Percentiles rank a stretch among this genome's conserved stretches.
Evolutionary conservation across 805 yeast genomes (phyloP).

Genomic region (Komagataella kurtzmanii): DNA sequence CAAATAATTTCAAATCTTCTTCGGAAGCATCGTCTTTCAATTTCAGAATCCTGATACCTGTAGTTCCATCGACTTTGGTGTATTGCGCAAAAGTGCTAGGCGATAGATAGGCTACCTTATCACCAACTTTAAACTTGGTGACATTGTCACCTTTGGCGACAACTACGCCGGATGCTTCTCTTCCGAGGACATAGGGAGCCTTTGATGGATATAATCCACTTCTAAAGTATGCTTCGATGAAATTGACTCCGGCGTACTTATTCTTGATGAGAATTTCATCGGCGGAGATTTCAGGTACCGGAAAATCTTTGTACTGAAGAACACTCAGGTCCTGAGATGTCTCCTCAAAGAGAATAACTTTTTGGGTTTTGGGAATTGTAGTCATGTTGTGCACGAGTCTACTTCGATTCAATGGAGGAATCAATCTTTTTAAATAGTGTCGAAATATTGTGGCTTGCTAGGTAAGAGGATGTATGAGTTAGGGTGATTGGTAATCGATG

Average conservation of each 20-base stretch:
- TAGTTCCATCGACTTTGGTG: conserved; percentile 29
- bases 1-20: conserved; percentile 37
- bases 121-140: conserved; percentile 46
- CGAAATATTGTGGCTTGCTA: not conserved
- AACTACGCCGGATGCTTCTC: conserved; percentile 58
- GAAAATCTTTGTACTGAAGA: conserved; percentile 40
- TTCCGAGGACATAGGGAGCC: conserved; percentile 55
- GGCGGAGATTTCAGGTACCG: conserved; percentile 42
- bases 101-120: conserved; percentile 47
- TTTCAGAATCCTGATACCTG: conserved; percentile 24
- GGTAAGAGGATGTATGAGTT: not conserved
- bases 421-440: not conserved
- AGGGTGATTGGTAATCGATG: not conserved
- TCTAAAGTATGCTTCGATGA: conserved; percentile 75
- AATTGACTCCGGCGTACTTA: conserved; percentile 68
- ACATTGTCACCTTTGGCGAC: conserved; percentile 53
- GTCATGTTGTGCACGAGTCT: not conserved
- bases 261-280: conserved; percentile 61
- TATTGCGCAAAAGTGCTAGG: conserved; percentile 60
- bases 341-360: conserved; percentile 39
- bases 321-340: conserved; percentile 42
- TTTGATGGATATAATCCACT: conserved; percentile 56
- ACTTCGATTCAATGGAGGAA: not conserved
- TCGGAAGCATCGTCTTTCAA: conserved; percentile 35
- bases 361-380: conserved; percentile 38